A percentile compares a stretch with the other conserved stretches of the same genome.
These are phyloP conservation scores for Podaxis sp. DNA, from an alignment of 768 basidiomycete genomes.

Conservation along the genomic window DNA sequence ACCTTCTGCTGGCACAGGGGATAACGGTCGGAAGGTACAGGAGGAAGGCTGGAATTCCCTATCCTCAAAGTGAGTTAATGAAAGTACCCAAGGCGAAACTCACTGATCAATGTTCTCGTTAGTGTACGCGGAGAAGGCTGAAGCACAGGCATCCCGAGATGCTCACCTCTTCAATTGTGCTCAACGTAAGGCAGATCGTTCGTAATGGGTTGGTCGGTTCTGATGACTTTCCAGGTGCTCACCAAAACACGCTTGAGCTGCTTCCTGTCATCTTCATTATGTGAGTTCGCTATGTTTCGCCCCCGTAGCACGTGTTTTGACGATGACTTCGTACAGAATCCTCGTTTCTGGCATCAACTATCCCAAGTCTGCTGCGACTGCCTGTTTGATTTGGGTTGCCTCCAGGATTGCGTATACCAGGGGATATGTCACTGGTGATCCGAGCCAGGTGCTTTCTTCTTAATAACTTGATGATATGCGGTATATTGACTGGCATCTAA, in stretches of 20 bases:
- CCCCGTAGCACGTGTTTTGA: neutral
- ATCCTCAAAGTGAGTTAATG: conserved; percentile 60
- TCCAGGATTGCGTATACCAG: conserved; percentile 8
- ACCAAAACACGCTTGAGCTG: conserved; percentile 63
- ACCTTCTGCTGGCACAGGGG: conserved; percentile 52
- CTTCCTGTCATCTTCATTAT: conserved; percentile 42
- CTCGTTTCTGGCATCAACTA: conserved; percentile 3
- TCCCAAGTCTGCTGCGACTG: conserved; percentile 7
- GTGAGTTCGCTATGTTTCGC: conserved; percentile 23
- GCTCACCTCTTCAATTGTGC: conserved; percentile 69
- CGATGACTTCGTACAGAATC: neutral
- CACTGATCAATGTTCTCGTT: neutral
- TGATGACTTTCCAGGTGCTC: conserved; percentile 44
- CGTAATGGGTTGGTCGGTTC: neutral
- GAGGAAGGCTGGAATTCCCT: conserved; percentile 52
- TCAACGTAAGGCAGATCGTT: conserved; percentile 48
- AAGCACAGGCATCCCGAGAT: conserved; percentile 47
- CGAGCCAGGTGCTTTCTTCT: conserved; percentile 6
- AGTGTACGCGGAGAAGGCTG: conserved; percentile 73
- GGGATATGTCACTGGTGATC: conserved; percentile 15
- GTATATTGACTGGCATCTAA: neutral
- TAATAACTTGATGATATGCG: neutral
- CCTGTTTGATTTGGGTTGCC: neutral
- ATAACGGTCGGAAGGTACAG: conserved; percentile 41
- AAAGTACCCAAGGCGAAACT: neutral